Evolutionary conservation across 345 rosid genomes (phyloP).

Genomic region (Syzygium grande): DNA sequence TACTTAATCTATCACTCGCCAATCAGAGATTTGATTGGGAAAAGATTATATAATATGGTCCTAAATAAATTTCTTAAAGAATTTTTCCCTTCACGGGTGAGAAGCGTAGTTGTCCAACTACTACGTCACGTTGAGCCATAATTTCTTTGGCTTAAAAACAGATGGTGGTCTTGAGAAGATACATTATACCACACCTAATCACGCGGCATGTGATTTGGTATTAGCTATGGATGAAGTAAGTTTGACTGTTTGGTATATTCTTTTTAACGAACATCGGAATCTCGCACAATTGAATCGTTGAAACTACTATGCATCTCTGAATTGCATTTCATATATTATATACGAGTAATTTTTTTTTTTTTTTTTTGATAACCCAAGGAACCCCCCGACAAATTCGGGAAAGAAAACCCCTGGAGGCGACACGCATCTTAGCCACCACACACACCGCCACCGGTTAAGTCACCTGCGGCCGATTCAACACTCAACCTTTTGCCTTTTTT

Average conservation of each 20-base stretch:
- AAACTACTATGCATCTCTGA: neutral
- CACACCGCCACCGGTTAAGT: too few species aligned
- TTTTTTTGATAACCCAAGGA: too few species aligned
- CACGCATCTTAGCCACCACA: too few species aligned
- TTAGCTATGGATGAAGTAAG: neutral
- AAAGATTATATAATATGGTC: neutral
- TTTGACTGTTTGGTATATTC: neutral
- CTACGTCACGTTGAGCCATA: neutral
- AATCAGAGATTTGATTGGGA: neutral
- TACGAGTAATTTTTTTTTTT: too few species aligned
- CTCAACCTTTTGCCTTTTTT: too few species aligned
- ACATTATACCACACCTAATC: neutral
- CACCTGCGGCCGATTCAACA: too few species aligned
- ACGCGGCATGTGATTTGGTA: neutral
- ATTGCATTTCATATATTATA: neutral
- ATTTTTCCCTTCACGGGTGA: constrained; percentile 1
- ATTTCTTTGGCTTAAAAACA: neutral
- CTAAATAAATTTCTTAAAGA: neutral
- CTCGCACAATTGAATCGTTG: neutral
- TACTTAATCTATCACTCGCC: neutral
- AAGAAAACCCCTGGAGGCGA: too few species aligned
- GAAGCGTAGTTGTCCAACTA: neutral
- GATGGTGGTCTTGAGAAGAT: neutral
- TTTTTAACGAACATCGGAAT: neutral
- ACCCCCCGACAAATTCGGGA: too few species aligned